A percentile compares a stretch with the other conserved stretches of the same genome.
These are phyloP conservation scores for Boletus eberwhitei DNA, from an alignment of 768 basidiomycete species.

Conservation along the genomic window DNA sequence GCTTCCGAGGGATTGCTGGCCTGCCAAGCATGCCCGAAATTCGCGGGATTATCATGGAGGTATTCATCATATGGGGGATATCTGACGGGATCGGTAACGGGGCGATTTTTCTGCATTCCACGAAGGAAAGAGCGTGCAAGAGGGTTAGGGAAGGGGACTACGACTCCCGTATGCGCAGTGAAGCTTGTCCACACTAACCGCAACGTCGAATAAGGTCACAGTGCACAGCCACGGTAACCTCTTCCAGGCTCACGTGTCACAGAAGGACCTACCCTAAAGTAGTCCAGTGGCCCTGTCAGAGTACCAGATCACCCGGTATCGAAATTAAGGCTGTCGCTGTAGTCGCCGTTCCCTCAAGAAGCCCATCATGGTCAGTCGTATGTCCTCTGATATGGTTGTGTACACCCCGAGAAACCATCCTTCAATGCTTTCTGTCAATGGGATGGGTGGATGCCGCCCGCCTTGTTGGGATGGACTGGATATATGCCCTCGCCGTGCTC, in stretches of 20 bases:
- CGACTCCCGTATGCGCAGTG: background rate
- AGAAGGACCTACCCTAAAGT: slow-evolving; percentile 24
- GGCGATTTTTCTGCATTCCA: slow-evolving; percentile 23
- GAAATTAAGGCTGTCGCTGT: slow-evolving; percentile 23
- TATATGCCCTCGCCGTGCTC: background rate
- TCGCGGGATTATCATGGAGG: slow-evolving; percentile 13
- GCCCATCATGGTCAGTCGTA: slow-evolving; percentile 32
- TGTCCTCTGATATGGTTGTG: background rate
- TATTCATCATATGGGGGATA: slow-evolving; percentile 19
- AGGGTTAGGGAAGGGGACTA: background rate
- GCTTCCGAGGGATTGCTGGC: slow-evolving; percentile 18
- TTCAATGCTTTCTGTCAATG: background rate
- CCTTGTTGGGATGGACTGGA: slow-evolving; percentile 18
- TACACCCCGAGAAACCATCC: background rate
- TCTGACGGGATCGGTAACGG: slow-evolving; percentile 7
- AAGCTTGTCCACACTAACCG: background rate
- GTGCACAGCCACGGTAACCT: slow-evolving; percentile 11
- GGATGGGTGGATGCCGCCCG: slow-evolving; percentile 28
- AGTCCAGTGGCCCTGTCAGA: background rate
- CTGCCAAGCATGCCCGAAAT: slow-evolving; percentile 22
- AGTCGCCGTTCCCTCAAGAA: slow-evolving; percentile 27
- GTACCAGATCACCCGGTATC: slow-evolving; percentile 9
- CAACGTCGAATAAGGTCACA: background rate
- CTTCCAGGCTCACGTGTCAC: slow-evolving; percentile 21
- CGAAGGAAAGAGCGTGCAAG: background rate